Conservation (phyloP, 2,329 filamentous ascomycete species). For the Pyrenochaeta sp. region DNA sequence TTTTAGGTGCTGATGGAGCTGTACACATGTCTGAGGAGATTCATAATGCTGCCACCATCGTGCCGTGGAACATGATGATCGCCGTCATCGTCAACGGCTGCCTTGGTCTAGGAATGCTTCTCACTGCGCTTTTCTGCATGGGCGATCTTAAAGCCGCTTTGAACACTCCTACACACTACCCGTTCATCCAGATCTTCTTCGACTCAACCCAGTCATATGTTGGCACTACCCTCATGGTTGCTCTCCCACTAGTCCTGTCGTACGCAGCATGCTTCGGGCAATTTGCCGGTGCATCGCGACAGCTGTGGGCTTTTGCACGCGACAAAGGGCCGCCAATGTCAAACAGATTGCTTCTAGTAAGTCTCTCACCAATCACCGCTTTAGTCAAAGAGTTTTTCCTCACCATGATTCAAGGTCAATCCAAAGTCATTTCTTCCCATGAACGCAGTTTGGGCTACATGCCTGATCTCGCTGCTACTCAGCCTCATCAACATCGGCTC, state of each 20-base stretch:
- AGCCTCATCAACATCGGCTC: background rate
- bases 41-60: slow-evolving; percentile 19
- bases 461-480: background rate
- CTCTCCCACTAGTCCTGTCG: slow-evolving; percentile 24
- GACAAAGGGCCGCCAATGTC: slow-evolving; percentile 24
- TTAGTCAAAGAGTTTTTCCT: background rate
- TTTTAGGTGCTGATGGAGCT: background rate
- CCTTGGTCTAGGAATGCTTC: slow-evolving; percentile 27
- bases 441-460: background rate
- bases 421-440: background rate
- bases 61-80: slow-evolving; percentile 43
- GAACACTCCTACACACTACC: slow-evolving; percentile 47
- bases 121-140: slow-evolving; percentile 42
- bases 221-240: slow-evolving; percentile 54
- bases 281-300: slow-evolving; percentile 38
- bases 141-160: slow-evolving; percentile 34
- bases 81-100: slow-evolving; percentile 33
- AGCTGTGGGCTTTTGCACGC: slow-evolving; percentile 46
- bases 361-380: too few species aligned
- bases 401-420: background rate
- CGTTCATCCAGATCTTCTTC: slow-evolving; percentile 53
- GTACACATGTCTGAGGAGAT: slow-evolving; percentile 27
- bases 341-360: background rate
- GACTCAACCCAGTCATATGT: slow-evolving; percentile 10
- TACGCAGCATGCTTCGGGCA: slow-evolving; percentile 35